phyloP scores from a whole-genome alignment of 306 rosid genomes.

The Amphicarpaea edgeworthii region DNA sequence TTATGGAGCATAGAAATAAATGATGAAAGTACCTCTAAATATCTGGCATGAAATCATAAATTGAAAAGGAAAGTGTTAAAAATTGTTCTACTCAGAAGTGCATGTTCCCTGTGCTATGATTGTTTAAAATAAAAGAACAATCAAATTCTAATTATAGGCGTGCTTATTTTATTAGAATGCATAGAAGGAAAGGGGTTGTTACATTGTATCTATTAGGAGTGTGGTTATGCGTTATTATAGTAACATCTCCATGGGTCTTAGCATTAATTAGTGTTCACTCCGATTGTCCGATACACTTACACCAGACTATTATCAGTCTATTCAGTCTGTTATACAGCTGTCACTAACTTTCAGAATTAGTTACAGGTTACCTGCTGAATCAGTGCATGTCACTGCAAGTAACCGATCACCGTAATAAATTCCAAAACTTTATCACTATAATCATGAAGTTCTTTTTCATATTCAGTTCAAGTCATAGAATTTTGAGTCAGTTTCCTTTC shows the following conservation, averaged over 20 bases:
- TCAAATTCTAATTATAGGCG: constrained; percentile 9
- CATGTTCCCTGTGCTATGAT: constrained; percentile 27
- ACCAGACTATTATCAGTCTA: not conserved
- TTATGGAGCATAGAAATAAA: constrained; percentile 42
- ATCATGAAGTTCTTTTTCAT: not conserved
- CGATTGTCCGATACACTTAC: not conserved
- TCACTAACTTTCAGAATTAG: not conserved
- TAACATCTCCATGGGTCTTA: not conserved
- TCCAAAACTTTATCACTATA: not conserved
- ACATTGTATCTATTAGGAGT: not conserved
- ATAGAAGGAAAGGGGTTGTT: constrained; percentile 12
- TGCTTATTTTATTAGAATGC: constrained; percentile 3
- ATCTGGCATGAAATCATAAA: constrained; percentile 40
- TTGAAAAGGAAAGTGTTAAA: constrained; percentile 27
- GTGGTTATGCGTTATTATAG: not conserved
- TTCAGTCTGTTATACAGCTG: not conserved
- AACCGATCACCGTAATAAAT: not conserved
- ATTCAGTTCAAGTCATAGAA: constrained; percentile 2
- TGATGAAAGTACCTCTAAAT: constrained; percentile 24
- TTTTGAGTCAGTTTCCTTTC: not conserved
- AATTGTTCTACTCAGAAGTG: constrained; percentile 25
- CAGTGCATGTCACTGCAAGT: not conserved
- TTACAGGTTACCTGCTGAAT: not conserved
- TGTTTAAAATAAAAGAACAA: constrained; percentile 26
- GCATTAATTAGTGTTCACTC: not conserved